A percentile compares a stretch with the other conserved stretches of the same genome.
These are phyloP conservation scores for Fraxinus anomala DNA, from an alignment of 257 asterid species.

Conservation along the genomic window DNA sequence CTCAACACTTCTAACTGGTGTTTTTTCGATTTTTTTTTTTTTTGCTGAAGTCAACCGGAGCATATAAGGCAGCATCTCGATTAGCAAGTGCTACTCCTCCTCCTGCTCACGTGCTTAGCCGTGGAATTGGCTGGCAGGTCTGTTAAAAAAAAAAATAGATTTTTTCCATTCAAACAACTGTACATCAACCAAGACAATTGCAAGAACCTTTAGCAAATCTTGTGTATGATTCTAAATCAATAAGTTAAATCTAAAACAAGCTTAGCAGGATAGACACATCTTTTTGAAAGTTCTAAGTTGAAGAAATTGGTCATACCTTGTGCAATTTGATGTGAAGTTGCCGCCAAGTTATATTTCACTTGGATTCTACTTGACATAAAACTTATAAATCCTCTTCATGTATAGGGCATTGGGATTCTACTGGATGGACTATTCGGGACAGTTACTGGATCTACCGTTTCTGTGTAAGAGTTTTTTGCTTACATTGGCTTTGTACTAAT, in stretches of 20 bases:
- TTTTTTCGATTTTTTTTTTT: neutral
- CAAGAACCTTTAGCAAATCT: neutral
- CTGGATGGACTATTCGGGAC: slow-evolving; percentile 91
- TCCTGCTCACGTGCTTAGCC: slow-evolving; percentile 98
- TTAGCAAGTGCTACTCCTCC: slow-evolving; percentile 98
- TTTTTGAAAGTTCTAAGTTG: neutral
- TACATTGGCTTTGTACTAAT: neutral
- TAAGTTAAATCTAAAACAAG: neutral
- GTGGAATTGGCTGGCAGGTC: slow-evolving; percentile 99
- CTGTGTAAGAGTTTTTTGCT: slow-evolving; percentile 58
- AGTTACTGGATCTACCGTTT: slow-evolving; percentile 83
- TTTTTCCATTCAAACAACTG: neutral
- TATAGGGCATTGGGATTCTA: slow-evolving; percentile 86
- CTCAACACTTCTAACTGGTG: neutral
- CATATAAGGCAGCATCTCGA: slow-evolving; percentile 95
- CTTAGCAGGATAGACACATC: neutral
- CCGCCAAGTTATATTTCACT: neutral
- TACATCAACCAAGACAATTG: neutral
- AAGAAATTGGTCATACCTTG: neutral
- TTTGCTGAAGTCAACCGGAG: slow-evolving; percentile 86
- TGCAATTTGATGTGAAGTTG: neutral
- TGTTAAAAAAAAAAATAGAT: slow-evolving; percentile 8
- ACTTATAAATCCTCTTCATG: neutral
- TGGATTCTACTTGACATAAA: neutral
- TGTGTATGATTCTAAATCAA: neutral